phyloP scores from a whole-genome alignment of 169 alveolate genomes.

The Plasmodium coatneyi region DNA sequence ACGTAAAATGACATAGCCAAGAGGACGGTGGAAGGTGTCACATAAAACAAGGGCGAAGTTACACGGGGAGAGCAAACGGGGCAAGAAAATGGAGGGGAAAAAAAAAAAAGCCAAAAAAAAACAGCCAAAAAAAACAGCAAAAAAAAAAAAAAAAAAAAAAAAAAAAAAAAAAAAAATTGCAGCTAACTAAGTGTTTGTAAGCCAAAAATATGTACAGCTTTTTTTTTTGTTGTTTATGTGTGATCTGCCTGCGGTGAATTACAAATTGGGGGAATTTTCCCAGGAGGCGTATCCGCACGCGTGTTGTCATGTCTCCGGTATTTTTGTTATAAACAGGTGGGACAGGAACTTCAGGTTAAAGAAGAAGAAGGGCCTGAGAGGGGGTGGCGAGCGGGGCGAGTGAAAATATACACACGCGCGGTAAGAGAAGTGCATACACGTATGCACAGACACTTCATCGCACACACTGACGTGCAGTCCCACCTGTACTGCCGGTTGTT shows the following conservation, averaged over 20 bases:
- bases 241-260: background rate
- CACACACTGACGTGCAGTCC: background rate
- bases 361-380: background rate
- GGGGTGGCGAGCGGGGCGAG: background rate
- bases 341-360: background rate
- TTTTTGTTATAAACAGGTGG: background rate
- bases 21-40: background rate
- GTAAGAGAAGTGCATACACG: background rate
- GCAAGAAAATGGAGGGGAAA: background rate
- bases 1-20: background rate
- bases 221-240: background rate
- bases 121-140: background rate
- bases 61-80: background rate
- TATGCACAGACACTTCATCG: too few relatives aligned
- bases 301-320: background rate
- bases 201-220: background rate
- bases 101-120: background rate
- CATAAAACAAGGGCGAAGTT: background rate
- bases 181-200: too few relatives aligned
- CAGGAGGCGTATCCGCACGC: background rate
- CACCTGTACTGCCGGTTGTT: slow-evolving; percentile 56
- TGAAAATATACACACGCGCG: background rate
- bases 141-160: too few relatives aligned
- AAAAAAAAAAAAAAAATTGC: background rate
- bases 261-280: background rate